These are phyloP conservation scores for Ramaria sp. DNA, from an alignment of 768 basidiomycete species.

Conservation along the genomic window DNA sequence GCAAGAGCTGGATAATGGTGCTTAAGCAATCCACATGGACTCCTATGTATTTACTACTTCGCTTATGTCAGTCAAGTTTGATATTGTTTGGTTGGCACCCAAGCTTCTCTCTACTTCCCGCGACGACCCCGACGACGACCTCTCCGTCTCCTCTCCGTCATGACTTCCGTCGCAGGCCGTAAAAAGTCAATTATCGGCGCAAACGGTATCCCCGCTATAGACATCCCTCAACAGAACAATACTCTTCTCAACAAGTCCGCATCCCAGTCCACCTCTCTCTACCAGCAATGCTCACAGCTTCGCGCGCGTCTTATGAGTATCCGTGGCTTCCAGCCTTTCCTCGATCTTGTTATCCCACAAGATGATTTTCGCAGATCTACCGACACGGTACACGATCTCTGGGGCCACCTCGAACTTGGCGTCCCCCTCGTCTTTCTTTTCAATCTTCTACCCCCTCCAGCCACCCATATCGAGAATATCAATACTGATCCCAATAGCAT, in stretches of 20 bases:
- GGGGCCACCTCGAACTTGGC: constrained; percentile 89
- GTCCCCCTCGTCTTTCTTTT: constrained; percentile 93
- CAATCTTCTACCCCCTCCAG: constrained; percentile 65
- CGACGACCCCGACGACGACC: constrained; percentile 29
- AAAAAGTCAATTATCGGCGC: constrained; percentile 72
- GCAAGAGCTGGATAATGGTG: too few species aligned
- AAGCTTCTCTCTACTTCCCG: constrained; percentile 11
- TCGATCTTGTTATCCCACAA: constrained; percentile 23
- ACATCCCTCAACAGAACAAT: constrained; percentile 67
- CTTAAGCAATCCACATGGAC: too few species aligned
- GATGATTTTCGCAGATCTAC: constrained; percentile 63
- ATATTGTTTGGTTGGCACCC: not conserved
- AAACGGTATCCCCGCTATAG: constrained; percentile 51
- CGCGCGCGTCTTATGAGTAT: constrained; percentile 71
- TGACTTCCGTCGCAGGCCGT: constrained; percentile 35
- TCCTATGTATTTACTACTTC: too few species aligned
- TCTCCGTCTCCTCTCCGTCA: constrained; percentile 26
- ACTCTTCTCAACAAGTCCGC: constrained; percentile 87
- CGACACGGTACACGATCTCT: constrained; percentile 90
- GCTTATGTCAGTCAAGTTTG: not conserved
- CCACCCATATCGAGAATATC: constrained; percentile 38
- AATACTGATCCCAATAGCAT: constrained; percentile 49
- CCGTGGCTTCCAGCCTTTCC: constrained; percentile 45
- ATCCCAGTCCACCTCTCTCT: constrained; percentile 79
- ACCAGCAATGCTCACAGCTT: constrained; percentile 81